Percentiles rank a stretch among this genome's conserved stretches.
Evolutionary conservation across 805 yeast species (phyloP).

Genomic region (Kodamaea lidongshanica): DNA sequence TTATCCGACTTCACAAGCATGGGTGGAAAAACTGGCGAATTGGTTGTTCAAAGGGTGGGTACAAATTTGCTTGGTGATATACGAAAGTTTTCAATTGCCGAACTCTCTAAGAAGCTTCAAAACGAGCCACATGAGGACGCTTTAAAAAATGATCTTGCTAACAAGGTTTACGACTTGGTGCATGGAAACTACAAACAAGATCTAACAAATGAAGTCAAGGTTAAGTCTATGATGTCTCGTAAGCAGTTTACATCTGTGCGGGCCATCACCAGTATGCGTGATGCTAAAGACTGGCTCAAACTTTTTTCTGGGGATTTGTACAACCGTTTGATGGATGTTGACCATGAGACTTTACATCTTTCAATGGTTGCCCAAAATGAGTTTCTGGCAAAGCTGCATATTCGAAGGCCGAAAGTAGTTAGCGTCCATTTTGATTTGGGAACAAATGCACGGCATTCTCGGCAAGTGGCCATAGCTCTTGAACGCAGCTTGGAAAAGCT

Average conservation of each 20-base stretch:
- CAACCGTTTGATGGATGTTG: constrained; percentile 64
- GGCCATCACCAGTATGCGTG: constrained; percentile 32
- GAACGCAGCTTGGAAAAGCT: constrained; percentile 28
- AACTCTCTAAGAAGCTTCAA: constrained; percentile 15
- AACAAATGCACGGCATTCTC: constrained; percentile 25
- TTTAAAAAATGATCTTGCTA: constrained; percentile 49
- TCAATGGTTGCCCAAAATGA: constrained; percentile 18
- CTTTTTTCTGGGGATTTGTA: constrained; percentile 78
- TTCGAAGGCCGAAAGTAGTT: constrained; percentile 52
- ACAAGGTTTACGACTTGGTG: constrained; percentile 52
- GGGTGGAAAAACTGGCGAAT: constrained; percentile 84
- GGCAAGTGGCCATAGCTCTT: constrained; percentile 37
- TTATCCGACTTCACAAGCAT: constrained; percentile 78
- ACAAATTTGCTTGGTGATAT: constrained; percentile 42
- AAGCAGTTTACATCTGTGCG: constrained; percentile 68
- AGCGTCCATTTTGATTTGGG: constrained; percentile 31
- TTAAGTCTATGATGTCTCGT: constrained; percentile 84
- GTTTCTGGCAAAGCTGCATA: constrained; percentile 17
- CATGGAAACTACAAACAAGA: constrained; percentile 58
- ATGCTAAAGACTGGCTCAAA: constrained; percentile 69
- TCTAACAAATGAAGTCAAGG: constrained; percentile 50
- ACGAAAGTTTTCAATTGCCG: constrained; percentile 38
- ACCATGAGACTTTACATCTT: constrained; percentile 50
- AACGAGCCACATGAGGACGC: no score
- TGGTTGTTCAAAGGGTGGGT: constrained; percentile 43